Conservation (phyloP, 306 rosid species). For the Vigna radiata region DNA sequence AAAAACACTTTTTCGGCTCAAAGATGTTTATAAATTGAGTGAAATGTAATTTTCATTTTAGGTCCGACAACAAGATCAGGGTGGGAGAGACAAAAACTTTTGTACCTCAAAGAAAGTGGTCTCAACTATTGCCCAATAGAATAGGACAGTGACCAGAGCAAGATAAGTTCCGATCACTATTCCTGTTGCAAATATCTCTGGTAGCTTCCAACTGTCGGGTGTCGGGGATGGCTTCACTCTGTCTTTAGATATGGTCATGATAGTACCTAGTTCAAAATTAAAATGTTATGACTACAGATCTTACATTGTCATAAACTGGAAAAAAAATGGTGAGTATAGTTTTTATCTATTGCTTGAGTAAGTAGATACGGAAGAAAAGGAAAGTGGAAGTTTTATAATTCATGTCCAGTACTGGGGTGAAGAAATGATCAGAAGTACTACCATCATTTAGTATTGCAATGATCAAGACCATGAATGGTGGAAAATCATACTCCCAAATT, state of each 20-base stretch:
- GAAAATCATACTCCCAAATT: constrained; percentile 94
- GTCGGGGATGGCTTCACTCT: constrained; percentile 85
- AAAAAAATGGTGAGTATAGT: constrained; percentile 6
- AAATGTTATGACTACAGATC: constrained; percentile 4
- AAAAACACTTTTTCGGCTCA: constrained; percentile 39
- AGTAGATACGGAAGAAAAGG: constrained; percentile 1
- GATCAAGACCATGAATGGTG: constrained; percentile 92
- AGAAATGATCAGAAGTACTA: constrained; percentile 43
- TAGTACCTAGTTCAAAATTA: constrained; percentile 58
- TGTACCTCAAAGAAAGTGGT: constrained; percentile 84
- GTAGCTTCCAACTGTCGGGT: constrained; percentile 93
- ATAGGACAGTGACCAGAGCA: constrained; percentile 79
- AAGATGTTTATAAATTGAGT: constrained; percentile 1
- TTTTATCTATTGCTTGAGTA: constrained; percentile 16
- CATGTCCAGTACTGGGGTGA: constrained; percentile 8
- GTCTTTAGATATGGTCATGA: constrained; percentile 90
- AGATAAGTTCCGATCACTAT: constrained; percentile 83
- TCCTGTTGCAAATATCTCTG: constrained; percentile 88
- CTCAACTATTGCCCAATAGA: constrained; percentile 66
- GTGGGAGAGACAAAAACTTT: constrained; percentile 14
- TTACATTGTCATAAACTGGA: constrained; percentile 11
- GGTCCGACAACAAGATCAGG: neutral
- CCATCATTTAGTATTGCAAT: constrained; percentile 92
- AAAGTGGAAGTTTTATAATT: constrained; percentile 29
- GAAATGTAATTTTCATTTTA: constrained; percentile 33